phyloP scores from a whole-genome alignment of 1,139 yeast species.

The Sugiyamaella neomexicana region DNA sequence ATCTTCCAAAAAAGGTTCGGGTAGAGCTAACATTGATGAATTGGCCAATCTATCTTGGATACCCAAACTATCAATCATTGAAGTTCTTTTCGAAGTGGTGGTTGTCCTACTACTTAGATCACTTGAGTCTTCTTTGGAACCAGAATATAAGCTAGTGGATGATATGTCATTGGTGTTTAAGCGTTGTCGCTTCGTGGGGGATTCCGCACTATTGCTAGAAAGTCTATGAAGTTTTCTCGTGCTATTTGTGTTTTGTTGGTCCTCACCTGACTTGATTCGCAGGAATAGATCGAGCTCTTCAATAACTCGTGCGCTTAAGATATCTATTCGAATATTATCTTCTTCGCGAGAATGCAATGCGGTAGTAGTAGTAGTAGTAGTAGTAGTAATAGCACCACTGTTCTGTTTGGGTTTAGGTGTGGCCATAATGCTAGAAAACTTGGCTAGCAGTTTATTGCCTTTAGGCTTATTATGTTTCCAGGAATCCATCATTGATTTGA shows the following conservation, averaged over 20 bases:
- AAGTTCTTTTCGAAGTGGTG: slow-evolving; percentile 14
- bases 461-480: slow-evolving; percentile 10
- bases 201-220: slow-evolving; percentile 9
- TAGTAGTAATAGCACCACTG: no score
- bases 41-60: slow-evolving; percentile 27
- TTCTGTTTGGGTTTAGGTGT: not conserved
- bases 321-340: slow-evolving; percentile 44
- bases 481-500: slow-evolving; percentile 14
- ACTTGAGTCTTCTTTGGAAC: slow-evolving; percentile 6
- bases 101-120: slow-evolving; percentile 7
- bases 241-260: not conserved
- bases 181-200: slow-evolving; percentile 19
- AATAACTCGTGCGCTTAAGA: slow-evolving; percentile 74
- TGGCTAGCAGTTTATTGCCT: not conserved
- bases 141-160: not conserved
- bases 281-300: slow-evolving; percentile 58
- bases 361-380: not conserved
- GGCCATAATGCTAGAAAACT: slow-evolving; percentile 11
- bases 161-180: not conserved
- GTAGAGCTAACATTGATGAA: slow-evolving; percentile 16
- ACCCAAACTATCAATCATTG: slow-evolving; percentile 27
- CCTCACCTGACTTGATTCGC: slow-evolving; percentile 20
- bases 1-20: slow-evolving; percentile 24
- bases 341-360: not conserved
- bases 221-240: slow-evolving; percentile 3